Conservation (phyloP, 257 asterid genomes). For the Penstemon barbatus region DNA sequence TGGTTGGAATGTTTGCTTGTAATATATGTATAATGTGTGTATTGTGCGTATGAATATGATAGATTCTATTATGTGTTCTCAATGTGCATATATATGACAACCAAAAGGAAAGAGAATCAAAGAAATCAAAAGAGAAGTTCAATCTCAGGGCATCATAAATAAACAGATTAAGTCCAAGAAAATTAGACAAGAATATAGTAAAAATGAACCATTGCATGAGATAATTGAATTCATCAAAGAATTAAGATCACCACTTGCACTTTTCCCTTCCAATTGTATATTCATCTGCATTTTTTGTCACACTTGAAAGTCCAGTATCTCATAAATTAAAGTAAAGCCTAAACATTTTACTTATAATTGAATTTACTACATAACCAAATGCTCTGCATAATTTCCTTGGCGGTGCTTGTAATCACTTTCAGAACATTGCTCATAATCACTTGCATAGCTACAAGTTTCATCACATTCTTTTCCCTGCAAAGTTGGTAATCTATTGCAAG, state of each 20-base stretch:
- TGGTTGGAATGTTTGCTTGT: neutral
- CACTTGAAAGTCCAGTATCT: neutral
- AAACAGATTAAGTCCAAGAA: too few relatives aligned
- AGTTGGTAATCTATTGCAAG: slow-evolving; percentile 24
- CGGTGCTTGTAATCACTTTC: neutral
- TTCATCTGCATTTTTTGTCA: too few relatives aligned
- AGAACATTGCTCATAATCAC: neutral
- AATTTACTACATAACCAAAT: too few relatives aligned
- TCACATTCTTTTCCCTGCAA: slow-evolving; percentile 11
- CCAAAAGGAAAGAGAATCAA: too few relatives aligned
- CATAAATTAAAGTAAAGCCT: neutral
- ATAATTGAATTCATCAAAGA: neutral
- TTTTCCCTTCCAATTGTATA: neutral
- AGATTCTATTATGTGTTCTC: too few relatives aligned
- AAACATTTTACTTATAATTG: too few relatives aligned
- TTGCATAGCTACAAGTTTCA: neutral
- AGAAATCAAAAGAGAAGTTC: too few relatives aligned
- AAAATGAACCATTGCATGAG: neutral
- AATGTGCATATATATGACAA: too few relatives aligned
- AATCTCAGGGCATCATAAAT: too few relatives aligned
- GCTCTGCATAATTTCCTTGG: neutral
- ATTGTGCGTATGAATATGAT: neutral
- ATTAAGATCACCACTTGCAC: neutral
- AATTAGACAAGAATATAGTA: neutral
- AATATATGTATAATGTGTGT: neutral